phyloP scores from a whole-genome alignment of 1,139 yeast species.

The Protomyces inouyei region DNA sequence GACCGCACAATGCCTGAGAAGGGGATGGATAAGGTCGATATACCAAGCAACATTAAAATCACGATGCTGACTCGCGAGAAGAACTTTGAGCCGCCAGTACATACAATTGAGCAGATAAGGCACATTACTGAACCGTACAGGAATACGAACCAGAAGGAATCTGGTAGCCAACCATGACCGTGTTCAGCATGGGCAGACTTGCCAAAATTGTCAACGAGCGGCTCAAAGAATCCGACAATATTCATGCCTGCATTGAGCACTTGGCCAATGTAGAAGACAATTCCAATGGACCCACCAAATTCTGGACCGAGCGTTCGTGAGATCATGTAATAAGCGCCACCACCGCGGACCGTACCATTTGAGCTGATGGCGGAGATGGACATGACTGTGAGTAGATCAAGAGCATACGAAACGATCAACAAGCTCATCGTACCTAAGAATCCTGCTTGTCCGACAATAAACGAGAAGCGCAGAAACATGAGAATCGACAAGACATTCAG shows the following conservation, averaged over 20 bases:
- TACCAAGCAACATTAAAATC: conserved; percentile 60
- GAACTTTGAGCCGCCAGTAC: conserved; percentile 74
- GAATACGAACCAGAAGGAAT: conserved; percentile 49
- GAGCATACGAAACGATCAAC: conserved; percentile 55
- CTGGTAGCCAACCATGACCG: conserved; percentile 35
- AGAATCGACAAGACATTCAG: conserved; percentile 70
- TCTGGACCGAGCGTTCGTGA: conserved; percentile 75
- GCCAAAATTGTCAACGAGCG: conserved; percentile 63
- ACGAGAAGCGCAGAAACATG: conserved; percentile 75
- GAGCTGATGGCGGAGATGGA: conserved; percentile 77
- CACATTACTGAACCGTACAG: conserved; percentile 62
- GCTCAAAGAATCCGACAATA: conserved; percentile 76
- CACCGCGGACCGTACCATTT: conserved; percentile 77
- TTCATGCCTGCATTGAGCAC: conserved; percentile 69
- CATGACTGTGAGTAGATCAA: conserved; percentile 63
- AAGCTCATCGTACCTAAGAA: conserved; percentile 51
- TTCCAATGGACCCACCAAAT: conserved; percentile 79
- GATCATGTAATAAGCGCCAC: conserved; percentile 81
- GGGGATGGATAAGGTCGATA: conserved; percentile 79
- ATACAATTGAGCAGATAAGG: conserved; percentile 66
- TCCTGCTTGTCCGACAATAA: conserved; percentile 75
- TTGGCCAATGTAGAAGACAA: conserved; percentile 72
- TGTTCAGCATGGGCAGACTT: conserved; percentile 50
- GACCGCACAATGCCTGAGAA: conserved; percentile 60
- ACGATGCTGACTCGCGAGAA: conserved; percentile 81